phyloP scores from a whole-genome alignment of 208 protist genomes.

The Leishmania tarentolae region DNA sequence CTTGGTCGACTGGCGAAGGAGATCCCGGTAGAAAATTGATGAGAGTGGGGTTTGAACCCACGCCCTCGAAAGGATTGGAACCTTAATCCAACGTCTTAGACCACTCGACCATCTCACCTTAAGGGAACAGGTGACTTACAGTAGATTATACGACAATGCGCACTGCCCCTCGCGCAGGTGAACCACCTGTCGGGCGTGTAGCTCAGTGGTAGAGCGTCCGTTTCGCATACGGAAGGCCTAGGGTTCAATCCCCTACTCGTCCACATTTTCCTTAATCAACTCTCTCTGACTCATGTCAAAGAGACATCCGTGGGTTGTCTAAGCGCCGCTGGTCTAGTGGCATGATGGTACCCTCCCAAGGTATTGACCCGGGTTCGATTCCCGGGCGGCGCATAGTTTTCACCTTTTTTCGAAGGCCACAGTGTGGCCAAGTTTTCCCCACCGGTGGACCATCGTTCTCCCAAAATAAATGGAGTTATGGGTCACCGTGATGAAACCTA shows the following conservation, averaged over 20 bases:
- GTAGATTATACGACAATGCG: slow-evolving; percentile 42
- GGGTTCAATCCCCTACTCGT: slow-evolving; percentile 69
- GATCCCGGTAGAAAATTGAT: too few species aligned
- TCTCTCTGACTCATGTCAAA: too few species aligned
- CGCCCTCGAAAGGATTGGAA: slow-evolving; percentile 73
- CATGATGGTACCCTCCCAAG: slow-evolving; percentile 93
- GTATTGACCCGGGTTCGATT: slow-evolving; percentile 93
- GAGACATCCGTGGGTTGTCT: rapidly evolving
- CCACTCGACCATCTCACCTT: slow-evolving; percentile 73
- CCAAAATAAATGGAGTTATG: too few species aligned
- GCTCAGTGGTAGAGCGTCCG: slow-evolving; percentile 81
- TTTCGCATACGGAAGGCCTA: slow-evolving; percentile 81
- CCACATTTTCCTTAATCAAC: slow-evolving; percentile 45
- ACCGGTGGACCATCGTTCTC: too few species aligned
- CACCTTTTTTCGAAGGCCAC: slow-evolving; percentile 33
- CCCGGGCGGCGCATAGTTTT: slow-evolving; percentile 80
- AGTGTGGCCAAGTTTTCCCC: too few species aligned
- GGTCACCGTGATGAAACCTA: too few species aligned
- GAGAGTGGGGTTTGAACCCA: slow-evolving; percentile 74
- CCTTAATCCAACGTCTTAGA: slow-evolving; percentile 76
- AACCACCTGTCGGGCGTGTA: slow-evolving; percentile 44
- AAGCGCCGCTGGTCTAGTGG: slow-evolving; percentile 91
- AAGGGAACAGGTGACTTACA: slow-evolving; percentile 25
- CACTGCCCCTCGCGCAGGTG: slow-evolving; percentile 26
- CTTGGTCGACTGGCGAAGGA: too few species aligned